Conservation (phyloP, 306 rosid genomes). For the Trifolium fragiferum region DNA sequence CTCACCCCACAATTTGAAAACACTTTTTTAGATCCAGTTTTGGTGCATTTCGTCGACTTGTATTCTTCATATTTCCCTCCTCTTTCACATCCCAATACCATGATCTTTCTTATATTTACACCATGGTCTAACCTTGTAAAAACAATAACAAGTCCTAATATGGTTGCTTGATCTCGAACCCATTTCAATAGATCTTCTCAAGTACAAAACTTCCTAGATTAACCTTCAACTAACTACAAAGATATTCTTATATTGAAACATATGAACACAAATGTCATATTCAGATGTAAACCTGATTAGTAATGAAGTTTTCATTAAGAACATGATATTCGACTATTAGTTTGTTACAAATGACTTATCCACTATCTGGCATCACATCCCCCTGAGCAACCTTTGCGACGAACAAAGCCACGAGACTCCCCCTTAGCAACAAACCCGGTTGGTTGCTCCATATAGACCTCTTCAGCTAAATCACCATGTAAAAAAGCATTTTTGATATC, state of each 20-base stretch:
- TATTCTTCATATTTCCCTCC: not conserved
- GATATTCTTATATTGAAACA: not conserved
- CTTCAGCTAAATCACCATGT: too few species aligned
- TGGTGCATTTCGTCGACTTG: not conserved
- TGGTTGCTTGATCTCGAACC: not conserved
- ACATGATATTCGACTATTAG: not conserved
- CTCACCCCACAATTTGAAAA: not conserved
- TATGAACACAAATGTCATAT: not conserved
- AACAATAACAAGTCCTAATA: not conserved
- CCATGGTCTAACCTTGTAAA: not conserved
- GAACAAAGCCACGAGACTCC: too few species aligned
- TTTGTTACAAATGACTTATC: not conserved
- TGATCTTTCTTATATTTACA: not conserved
- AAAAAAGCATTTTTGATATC: too few species aligned
- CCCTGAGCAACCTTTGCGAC: too few species aligned
- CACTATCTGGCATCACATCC: not conserved
- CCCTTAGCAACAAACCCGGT: too few species aligned
- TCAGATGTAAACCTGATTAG: not conserved
- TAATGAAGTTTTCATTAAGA: slow-evolving; percentile 1
- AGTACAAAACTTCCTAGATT: not conserved
- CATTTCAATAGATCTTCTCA: not conserved
- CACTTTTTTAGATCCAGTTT: not conserved
- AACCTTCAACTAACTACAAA: not conserved
- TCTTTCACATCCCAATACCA: not conserved
- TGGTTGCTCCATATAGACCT: too few species aligned